Evolutionary conservation across 2,329 filamentous ascomycete genomes (phyloP).

Genomic region (Fusarium sp.): DNA sequence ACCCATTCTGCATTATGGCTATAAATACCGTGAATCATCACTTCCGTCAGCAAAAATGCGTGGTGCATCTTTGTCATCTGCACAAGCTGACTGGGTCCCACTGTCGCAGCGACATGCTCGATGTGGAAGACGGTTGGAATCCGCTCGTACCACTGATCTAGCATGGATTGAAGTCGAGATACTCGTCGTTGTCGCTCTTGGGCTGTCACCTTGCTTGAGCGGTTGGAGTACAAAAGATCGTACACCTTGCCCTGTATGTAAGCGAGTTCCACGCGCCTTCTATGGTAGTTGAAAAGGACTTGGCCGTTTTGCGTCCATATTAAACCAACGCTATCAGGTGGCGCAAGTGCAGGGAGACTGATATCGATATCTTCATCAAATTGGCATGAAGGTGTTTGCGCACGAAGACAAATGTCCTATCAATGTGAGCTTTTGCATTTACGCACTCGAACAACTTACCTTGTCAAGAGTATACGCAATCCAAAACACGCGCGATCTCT

Average conservation of each 20-base stretch:
- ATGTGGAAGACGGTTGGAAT: conserved; percentile 49
- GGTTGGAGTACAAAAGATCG: conserved; percentile 51
- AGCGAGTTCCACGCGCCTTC: conserved; percentile 52
- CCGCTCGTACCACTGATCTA: conserved; percentile 50
- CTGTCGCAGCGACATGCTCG: conserved; percentile 44
- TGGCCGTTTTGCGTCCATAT: conserved; percentile 49
- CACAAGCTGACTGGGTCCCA: conserved; percentile 44
- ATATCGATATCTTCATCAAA: conserved; percentile 54
- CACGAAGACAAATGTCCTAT: conserved; percentile 49
- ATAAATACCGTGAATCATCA: conserved; percentile 53
- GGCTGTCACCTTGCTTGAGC: conserved; percentile 40
- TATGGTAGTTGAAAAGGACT: conserved; percentile 51
- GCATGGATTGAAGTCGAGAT: conserved; percentile 42
- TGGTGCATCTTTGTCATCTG: conserved; percentile 53
- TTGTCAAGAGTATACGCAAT: conserved; percentile 54
- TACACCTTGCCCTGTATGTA: conserved; percentile 55
- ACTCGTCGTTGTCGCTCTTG: conserved; percentile 46
- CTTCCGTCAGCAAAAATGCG: conserved; percentile 49
- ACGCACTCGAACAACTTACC: conserved; percentile 23
- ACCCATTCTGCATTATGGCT: conserved; percentile 52
- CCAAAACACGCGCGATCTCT: conserved; percentile 53
- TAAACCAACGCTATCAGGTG: conserved; percentile 46
- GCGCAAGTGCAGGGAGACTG: conserved; percentile 46
- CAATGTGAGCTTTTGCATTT: background rate
- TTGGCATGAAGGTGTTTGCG: conserved; percentile 51